Conservation (phyloP, 805 yeast species). For the Kuraishia ogatae region DNA sequence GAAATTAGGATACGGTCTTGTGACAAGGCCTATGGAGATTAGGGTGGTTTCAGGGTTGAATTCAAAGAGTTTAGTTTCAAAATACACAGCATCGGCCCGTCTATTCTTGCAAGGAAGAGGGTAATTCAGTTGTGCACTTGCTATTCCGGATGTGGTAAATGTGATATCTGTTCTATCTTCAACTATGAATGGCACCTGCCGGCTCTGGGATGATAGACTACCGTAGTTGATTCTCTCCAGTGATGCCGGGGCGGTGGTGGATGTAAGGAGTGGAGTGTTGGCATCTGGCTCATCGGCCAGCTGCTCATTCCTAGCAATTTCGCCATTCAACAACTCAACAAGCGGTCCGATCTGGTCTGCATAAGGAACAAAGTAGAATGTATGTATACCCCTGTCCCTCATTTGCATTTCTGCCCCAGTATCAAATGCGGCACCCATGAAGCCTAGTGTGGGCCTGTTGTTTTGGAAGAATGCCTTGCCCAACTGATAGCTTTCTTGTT, state of each 20-base stretch:
- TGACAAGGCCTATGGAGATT: slow-evolving; percentile 57
- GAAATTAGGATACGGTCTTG: slow-evolving; percentile 70
- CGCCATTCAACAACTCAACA: background rate
- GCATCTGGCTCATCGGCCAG: slow-evolving; percentile 2
- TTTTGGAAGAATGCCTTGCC: slow-evolving; percentile 14
- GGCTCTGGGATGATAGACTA: slow-evolving; percentile 5
- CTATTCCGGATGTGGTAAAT: slow-evolving; percentile 14
- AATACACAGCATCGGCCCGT: slow-evolving; percentile 48
- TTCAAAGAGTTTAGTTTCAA: slow-evolving; percentile 48
- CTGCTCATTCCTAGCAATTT: background rate
- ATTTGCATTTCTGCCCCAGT: slow-evolving; percentile 17
- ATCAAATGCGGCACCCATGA: slow-evolving; percentile 15
- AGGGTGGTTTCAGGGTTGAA: slow-evolving; percentile 34
- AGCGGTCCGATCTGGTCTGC: slow-evolving; percentile 20
- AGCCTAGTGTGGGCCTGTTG: slow-evolving; percentile 17
- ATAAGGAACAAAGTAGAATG: slow-evolving; percentile 22
- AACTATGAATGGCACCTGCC: slow-evolving; percentile 16
- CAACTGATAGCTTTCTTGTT: slow-evolving; percentile 16
- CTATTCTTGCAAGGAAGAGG: slow-evolving; percentile 27
- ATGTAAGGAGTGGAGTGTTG: slow-evolving; percentile 5
- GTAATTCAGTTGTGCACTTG: slow-evolving; percentile 19
- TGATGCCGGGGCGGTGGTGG: slow-evolving; percentile 2
- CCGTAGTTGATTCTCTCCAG: slow-evolving; percentile 7
- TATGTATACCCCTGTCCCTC: slow-evolving; percentile 25
- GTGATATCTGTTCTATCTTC: slow-evolving; percentile 24